These are phyloP conservation scores for Apiotrichum brassicae DNA, from an alignment of 1,284 basidiomycete species.

Conservation along the genomic window DNA sequence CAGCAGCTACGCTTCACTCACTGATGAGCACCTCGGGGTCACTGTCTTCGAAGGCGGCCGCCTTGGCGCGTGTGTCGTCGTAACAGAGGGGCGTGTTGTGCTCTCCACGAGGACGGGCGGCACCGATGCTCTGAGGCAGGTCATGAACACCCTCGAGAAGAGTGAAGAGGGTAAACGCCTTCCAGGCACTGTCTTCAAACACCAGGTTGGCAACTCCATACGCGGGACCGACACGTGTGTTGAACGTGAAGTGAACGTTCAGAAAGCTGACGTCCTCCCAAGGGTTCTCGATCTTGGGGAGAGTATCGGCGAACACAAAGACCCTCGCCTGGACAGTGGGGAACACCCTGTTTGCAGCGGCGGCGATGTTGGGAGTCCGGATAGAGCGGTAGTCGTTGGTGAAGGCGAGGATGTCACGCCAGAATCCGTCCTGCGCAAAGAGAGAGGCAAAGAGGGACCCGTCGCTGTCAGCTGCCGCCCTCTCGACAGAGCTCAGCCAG, in stretches of 20 bases:
- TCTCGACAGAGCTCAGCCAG: not conserved
- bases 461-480: not conserved
- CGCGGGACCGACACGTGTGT: conserved; percentile 52
- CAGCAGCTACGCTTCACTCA: conserved; percentile 12
- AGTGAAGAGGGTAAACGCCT: conserved; percentile 56
- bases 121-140: conserved; percentile 51
- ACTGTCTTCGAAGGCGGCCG: conserved; percentile 47
- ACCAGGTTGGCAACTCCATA: conserved; percentile 56
- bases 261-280: conserved; percentile 59
- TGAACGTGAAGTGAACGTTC: conserved; percentile 56
- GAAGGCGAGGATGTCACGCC: conserved; percentile 25
- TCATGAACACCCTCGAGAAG: conserved; percentile 56
- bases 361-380: conserved; percentile 21
- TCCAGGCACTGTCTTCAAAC: conserved; percentile 52
- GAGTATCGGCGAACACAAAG: conserved; percentile 48
- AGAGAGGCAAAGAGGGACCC: not conserved
- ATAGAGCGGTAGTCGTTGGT: conserved; percentile 34
- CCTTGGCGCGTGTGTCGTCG: conserved; percentile 33
- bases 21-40: conserved; percentile 47
- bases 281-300: conserved; percentile 48
- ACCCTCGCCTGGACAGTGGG: conserved; percentile 40
- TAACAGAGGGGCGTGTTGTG: conserved; percentile 24
- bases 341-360: conserved; percentile 45
- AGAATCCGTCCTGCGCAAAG: conserved; percentile 8
- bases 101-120: conserved; percentile 35